Base-by-base conservation (phyloP, 1,284 basidiomycete genomes). In the Pascua guehoae region DNA sequence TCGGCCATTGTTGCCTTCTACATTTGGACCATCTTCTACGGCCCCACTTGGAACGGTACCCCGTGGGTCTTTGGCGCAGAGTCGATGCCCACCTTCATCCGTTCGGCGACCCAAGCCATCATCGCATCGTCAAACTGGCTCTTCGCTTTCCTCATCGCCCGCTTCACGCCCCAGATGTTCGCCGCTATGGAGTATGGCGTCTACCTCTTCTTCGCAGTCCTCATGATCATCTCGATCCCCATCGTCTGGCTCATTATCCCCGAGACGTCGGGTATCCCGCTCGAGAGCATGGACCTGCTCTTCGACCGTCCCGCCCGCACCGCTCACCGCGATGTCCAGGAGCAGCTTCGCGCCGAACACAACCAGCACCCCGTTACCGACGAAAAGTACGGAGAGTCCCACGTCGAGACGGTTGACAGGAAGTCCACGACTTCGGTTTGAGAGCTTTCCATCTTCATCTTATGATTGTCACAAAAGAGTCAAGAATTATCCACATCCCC, bases 11-110 rank as follows among this genome's bases (percentile, higher is more conserved):
- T 67, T 41, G 69, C 71, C 60, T 66, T 71, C 61, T 78, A 76
- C 61, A 49, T 74, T 41, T 76, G 74, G 73, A 65, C 65, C 4
- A 18, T 65, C 45, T 74, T 72, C 57, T 71, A 72, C 63, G 62
- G 65, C n/a, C 40, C 61, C 3, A 58, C 66, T 0, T 72, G 66
- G 66, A 70, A 69, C 57, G 68, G 70, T 14, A 69, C 66, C 4
- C 74, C 67, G 0, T 77, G 75, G 75, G 71, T 76, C 16, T 60
- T 74, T 24, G 68, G 74, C 45, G 67, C 74, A 15, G 76, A 78
- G 61, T 54, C 69, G 12, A 74, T 77, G 66, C 74, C 74, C 1
- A 67, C 70, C 11, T 65, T 67, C 40, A 66, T 77, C 16, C 67
- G 76, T 10, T 66, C 69, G 12, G 72, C 70, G 12, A 50, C 75